Conservation (phyloP, 768 basidiomycete species). For the Mycena leptocephala region DNA sequence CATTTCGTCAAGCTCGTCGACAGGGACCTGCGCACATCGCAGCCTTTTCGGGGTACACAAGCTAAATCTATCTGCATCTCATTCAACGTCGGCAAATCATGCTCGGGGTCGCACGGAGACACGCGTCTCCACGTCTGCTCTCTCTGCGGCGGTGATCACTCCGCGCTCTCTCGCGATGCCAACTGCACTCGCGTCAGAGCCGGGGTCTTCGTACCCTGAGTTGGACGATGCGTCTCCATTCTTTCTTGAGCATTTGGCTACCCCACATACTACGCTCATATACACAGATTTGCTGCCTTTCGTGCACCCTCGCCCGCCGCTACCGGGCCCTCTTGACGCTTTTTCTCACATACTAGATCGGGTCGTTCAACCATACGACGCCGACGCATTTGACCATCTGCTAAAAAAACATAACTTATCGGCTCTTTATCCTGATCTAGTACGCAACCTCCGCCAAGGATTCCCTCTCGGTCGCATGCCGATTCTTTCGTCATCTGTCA, state of each 20-base stretch:
- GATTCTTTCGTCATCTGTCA: not conserved
- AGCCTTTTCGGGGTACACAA: not conserved
- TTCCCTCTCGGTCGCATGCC: not conserved
- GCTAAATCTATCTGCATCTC: conserved; percentile 21
- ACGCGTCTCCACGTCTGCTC: conserved; percentile 34
- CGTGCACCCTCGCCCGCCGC: not conserved
- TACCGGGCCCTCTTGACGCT: not conserved
- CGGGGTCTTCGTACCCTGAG: conserved; percentile 22
- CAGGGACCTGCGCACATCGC: not conserved
- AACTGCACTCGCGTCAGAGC: conserved; percentile 14
- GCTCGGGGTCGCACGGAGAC: not conserved
- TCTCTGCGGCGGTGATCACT: conserved; percentile 37
- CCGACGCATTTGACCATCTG: not conserved
- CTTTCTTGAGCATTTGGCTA: not conserved
- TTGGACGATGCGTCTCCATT: not conserved
- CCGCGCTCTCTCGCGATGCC: conserved; percentile 25
- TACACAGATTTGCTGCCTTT: not conserved
- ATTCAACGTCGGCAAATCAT: conserved; percentile 26
- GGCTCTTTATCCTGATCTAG: not conserved
- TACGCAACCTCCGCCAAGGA: not conserved
- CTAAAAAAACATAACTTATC: not conserved
- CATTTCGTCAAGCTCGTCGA: conserved; percentile 5
- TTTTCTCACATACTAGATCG: not conserved
- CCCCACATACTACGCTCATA: not conserved
- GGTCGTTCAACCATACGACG: not conserved